Percentiles rank a stretch among this genome's conserved stretches.
These are phyloP conservation scores for Pythium sp. DNA, from an alignment of 352 stramenopile species.

Conservation along the genomic window DNA sequence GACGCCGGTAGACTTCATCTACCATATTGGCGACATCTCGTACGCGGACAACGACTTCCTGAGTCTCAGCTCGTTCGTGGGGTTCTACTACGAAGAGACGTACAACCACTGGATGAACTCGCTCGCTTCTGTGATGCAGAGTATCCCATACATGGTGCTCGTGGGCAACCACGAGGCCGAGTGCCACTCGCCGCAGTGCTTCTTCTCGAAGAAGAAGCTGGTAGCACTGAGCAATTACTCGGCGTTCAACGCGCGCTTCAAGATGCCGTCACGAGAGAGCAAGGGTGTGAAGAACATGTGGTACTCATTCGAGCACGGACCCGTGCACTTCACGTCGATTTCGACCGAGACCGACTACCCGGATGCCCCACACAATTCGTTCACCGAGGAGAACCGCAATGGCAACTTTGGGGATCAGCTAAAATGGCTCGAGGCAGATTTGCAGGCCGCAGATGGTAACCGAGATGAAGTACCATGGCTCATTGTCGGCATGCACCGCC, in stretches of 20 bases:
- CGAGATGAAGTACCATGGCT: slow-evolving; percentile 46
- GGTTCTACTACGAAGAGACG: slow-evolving; percentile 86
- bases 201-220: slow-evolving; percentile 43
- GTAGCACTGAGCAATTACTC: slow-evolving; percentile 73
- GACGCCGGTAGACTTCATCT: slow-evolving; percentile 46
- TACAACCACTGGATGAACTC: slow-evolving; percentile 86
- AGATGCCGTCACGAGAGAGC: slow-evolving; percentile 77
- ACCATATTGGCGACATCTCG: slow-evolving; percentile 73
- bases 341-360: slow-evolving; percentile 74
- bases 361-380: slow-evolving; percentile 34
- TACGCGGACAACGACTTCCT: slow-evolving; percentile 37
- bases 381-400: slow-evolving; percentile 29
- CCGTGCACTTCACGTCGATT: slow-evolving; percentile 83
- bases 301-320: slow-evolving; percentile 86
- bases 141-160: slow-evolving; percentile 79
- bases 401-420: slow-evolving; percentile 49
- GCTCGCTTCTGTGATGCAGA: slow-evolving; percentile 42
- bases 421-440: slow-evolving; percentile 43
- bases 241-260: slow-evolving; percentile 83
- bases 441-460: slow-evolving; percentile 44
- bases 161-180: slow-evolving; percentile 89
- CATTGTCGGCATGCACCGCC: slow-evolving; percentile 50
- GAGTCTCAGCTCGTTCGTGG: slow-evolving; percentile 20
- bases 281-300: slow-evolving; percentile 75
- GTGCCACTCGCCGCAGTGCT: slow-evolving; percentile 73